A percentile compares a stretch with the other conserved stretches of the same genome.
Conservation (phyloP, 441 rosid species). For the Brassica balearica region DNA sequence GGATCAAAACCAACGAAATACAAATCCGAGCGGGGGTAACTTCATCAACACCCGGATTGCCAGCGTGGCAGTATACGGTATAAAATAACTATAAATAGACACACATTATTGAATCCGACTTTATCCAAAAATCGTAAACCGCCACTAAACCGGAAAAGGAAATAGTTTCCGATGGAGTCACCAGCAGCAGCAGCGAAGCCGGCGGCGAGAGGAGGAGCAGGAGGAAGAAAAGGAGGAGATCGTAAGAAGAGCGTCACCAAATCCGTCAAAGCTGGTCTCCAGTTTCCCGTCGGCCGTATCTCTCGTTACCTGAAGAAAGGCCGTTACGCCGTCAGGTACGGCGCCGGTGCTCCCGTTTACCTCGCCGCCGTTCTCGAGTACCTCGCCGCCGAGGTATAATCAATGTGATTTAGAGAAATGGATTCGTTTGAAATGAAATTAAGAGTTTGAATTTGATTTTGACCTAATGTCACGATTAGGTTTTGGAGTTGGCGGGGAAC, state of each 20-base stretch:
- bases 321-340: constrained; percentile 51
- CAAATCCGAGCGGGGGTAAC: constrained; percentile 40
- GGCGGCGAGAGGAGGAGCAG: constrained; percentile 44
- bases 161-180: constrained; percentile 24
- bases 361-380: constrained; percentile 64
- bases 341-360: constrained; percentile 53
- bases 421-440: background rate
- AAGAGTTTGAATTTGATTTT: background rate
- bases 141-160: constrained; percentile 18
- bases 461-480: constrained; percentile 44
- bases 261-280: constrained; percentile 54
- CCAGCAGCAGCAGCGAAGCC: constrained; percentile 37
- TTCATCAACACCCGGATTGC: constrained; percentile 20
- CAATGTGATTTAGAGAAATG: no score
- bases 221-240: constrained; percentile 54
- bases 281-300: constrained; percentile 58
- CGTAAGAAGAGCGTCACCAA: constrained; percentile 51
- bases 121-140: constrained; percentile 8
- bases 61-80: constrained; percentile 38
- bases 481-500: constrained; percentile 64
- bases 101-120: background rate
- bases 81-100: background rate
- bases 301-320: constrained; percentile 58
- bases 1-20: constrained; percentile 16
- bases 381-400: constrained; percentile 63